Conservation (phyloP, 257 asterid species). For the Solanum chiquidenum region DNA sequence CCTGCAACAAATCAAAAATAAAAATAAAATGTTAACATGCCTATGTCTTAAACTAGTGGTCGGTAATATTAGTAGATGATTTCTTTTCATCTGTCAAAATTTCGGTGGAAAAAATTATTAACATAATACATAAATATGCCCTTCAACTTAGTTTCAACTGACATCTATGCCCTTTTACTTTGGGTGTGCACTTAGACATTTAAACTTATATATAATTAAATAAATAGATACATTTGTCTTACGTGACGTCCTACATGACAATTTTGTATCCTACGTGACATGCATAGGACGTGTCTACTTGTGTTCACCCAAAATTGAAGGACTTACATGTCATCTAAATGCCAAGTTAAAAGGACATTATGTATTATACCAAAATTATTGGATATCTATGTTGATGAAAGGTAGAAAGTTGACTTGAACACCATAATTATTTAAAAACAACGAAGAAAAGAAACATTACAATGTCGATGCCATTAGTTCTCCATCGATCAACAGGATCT, state of each 20-base stretch:
- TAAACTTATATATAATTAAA: too few species aligned
- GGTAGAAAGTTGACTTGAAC: not conserved
- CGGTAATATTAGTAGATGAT: not conserved
- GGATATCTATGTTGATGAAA: not conserved
- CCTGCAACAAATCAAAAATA: conserved; percentile 32
- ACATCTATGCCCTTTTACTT: too few species aligned
- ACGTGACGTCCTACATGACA: too few species aligned
- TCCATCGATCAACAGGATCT: conserved; percentile 70
- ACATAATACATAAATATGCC: too few species aligned
- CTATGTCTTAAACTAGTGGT: not conserved
- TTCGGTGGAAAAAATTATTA: not conserved
- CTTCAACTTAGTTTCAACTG: too few species aligned
- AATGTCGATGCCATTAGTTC: conserved; percentile 56
- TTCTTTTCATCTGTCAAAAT: not conserved
- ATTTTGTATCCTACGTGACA: too few species aligned
- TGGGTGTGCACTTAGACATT: not conserved
- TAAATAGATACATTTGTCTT: too few species aligned
- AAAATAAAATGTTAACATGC: not conserved
- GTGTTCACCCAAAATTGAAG: too few species aligned
- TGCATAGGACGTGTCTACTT: too few species aligned
- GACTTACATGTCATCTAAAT: too few species aligned
- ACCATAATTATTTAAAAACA: not conserved
- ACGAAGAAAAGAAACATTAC: conserved; percentile 13
- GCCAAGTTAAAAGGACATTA: not conserved
- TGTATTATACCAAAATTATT: not conserved